A percentile compares a stretch with the other conserved stretches of the same genome.
phyloP scores from a whole-genome alignment of 2,329 filamentous ascomycete species.

The Thielaviopsis ethacetica region DNA sequence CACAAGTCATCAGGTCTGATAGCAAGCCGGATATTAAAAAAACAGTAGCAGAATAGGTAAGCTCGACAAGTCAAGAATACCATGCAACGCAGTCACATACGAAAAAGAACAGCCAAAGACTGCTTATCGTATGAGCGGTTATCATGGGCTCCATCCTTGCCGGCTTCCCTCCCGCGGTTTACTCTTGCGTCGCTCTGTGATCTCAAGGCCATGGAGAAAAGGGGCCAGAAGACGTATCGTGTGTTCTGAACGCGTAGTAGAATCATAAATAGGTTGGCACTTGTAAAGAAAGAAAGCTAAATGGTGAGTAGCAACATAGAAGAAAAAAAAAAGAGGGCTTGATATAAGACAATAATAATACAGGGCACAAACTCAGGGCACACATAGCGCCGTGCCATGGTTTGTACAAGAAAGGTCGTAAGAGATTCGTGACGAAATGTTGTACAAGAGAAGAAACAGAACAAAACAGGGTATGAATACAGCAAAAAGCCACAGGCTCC shows the following conservation, averaged over 20 bases:
- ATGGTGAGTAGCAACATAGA: not conserved
- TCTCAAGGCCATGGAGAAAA: constrained; percentile 34
- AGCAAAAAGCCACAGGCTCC: constrained; percentile 9
- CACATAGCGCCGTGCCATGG: constrained; percentile 1
- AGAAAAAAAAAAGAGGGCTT: not conserved
- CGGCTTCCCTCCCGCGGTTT: constrained; percentile 17
- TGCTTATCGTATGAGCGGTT: not conserved
- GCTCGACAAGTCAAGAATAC: not conserved
- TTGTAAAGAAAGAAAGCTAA: not conserved
- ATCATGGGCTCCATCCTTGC: not conserved
- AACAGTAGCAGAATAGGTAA: not conserved
- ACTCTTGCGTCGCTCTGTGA: constrained; percentile 45
- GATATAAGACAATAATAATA: constrained; percentile 4
- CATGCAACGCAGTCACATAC: not conserved
- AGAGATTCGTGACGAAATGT: constrained; percentile 9
- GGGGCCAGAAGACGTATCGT: constrained; percentile 45
- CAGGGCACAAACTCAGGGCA: constrained; percentile 14
- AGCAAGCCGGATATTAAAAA: constrained; percentile 17
- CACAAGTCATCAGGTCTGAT: constrained; percentile 42
- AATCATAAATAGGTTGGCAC: not conserved
- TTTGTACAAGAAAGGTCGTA: not conserved
- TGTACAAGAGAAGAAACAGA: constrained; percentile 5
- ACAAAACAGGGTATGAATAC: constrained; percentile 3
- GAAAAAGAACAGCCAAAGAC: not conserved
- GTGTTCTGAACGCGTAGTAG: constrained; percentile 21